phyloP scores from a whole-genome alignment of 441 rosid genomes.

The Daphne laureola region DNA sequence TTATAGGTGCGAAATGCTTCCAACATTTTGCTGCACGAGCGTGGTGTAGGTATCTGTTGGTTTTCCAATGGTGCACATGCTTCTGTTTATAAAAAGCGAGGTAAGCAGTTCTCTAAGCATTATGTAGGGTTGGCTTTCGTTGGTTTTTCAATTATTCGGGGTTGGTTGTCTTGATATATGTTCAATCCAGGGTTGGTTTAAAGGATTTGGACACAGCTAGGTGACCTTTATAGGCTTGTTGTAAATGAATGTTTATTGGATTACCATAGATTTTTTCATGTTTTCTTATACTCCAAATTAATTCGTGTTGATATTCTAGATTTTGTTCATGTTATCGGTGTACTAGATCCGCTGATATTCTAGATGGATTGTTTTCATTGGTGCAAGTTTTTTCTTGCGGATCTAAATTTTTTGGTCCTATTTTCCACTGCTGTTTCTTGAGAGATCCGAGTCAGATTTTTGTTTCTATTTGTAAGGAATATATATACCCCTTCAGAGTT shows the following conservation, averaged over 20 bases:
- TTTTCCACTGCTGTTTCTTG: too few species aligned
- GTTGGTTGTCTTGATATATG: too few species aligned
- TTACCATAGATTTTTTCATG: not conserved
- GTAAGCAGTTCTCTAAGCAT: constrained; percentile 20
- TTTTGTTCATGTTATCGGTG: not conserved
- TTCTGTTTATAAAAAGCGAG: constrained; percentile 35
- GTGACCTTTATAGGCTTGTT: too few species aligned
- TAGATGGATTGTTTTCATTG: too few species aligned
- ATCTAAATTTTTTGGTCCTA: too few species aligned
- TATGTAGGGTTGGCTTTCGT: not conserved
- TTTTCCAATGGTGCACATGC: constrained; percentile 39
- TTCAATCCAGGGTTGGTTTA: too few species aligned
- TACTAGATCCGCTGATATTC: not conserved
- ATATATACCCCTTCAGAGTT: too few species aligned
- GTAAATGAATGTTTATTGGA: too few species aligned
- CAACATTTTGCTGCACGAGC: constrained; percentile 38
- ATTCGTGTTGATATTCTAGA: not conserved
- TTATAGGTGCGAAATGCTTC: constrained; percentile 55
- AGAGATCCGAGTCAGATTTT: too few species aligned
- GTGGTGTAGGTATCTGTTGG: constrained; percentile 41
- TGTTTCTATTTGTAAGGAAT: too few species aligned
- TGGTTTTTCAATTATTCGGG: not conserved
- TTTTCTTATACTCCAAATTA: not conserved
- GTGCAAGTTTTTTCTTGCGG: too few species aligned
- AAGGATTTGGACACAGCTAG: too few species aligned